Evolutionary conservation across 163 green algal species (phyloP).

Genomic region (Trebouxiophyceae sp.): DNA sequence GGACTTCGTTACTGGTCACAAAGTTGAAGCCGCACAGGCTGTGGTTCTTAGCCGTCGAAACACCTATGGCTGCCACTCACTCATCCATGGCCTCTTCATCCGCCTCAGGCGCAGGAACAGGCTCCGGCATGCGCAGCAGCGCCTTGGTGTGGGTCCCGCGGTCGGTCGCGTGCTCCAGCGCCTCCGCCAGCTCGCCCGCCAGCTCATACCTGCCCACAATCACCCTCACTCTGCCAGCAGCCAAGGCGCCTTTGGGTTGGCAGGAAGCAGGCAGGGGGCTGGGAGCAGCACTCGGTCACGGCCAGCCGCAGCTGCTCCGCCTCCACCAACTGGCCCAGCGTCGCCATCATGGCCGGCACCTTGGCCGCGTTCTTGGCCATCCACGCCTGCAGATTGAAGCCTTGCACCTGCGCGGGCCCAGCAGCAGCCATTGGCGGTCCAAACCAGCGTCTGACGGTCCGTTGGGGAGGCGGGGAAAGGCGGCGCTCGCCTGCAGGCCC

Average conservation of each 20-base stretch:
- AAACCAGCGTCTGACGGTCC: background rate
- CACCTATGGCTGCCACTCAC: background rate
- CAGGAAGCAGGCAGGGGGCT: background rate
- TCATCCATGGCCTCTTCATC: too few relatives aligned
- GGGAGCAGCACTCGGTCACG: slow-evolving; percentile 6
- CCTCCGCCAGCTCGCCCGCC: slow-evolving; percentile 27
- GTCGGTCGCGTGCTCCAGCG: slow-evolving; percentile 61
- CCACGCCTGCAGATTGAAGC: slow-evolving; percentile 69
- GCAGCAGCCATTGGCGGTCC: background rate
- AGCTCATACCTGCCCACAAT: background rate
- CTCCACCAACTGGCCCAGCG: slow-evolving; percentile 56
- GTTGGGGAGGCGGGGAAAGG: background rate
- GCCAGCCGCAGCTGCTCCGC: slow-evolving; percentile 43
- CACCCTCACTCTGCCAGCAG: too few relatives aligned
- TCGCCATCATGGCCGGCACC: slow-evolving; percentile 43
- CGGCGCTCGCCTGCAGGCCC: slow-evolving; percentile 14
- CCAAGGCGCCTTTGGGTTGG: background rate
- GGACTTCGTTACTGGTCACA: too few relatives aligned
- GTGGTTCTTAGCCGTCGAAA: too few relatives aligned
- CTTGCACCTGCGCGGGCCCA: slow-evolving; percentile 33
- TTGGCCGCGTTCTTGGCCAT: slow-evolving; percentile 38
- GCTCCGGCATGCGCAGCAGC: slow-evolving; percentile 25
- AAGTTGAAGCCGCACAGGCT: too few relatives aligned
- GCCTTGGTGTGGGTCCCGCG: slow-evolving; percentile 58
- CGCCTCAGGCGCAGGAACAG: background rate